Conservation (phyloP, 1,139 yeast genomes). For the Kodamaea anthophila region DNA sequence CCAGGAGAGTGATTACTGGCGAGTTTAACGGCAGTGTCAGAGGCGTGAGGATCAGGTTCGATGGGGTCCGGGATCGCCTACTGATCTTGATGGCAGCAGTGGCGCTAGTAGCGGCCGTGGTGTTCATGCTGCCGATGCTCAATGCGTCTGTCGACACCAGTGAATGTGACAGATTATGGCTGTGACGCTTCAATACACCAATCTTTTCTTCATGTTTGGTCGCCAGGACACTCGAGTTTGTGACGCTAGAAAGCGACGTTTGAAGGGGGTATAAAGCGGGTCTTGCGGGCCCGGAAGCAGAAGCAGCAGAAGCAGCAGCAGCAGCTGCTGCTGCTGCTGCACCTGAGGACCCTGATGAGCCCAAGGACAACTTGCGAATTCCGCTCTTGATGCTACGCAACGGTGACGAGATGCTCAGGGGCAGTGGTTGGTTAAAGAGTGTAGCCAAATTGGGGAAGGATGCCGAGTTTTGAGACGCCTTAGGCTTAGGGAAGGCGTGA, state of each 20-base stretch:
- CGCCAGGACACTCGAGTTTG: neutral
- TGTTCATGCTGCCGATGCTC: conserved; percentile 6
- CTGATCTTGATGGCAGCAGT: conserved; percentile 5
- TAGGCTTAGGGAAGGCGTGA: conserved; percentile 9
- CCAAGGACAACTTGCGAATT: conserved; percentile 27
- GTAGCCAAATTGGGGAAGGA: conserved; percentile 8
- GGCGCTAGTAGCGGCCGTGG: conserved; percentile 1
- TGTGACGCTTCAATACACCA: conserved; percentile 7
- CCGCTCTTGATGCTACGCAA: conserved; percentile 36
- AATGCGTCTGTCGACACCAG: conserved; percentile 9
- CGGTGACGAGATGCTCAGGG: conserved; percentile 20
- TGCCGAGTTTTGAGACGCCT: conserved; percentile 4
- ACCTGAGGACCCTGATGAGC: conserved; percentile 9
- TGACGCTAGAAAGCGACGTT: conserved; percentile 10
- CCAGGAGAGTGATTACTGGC: conserved; percentile 39
- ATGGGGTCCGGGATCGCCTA: conserved; percentile 10
- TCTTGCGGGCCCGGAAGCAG: neutral
- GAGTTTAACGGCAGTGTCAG: conserved; percentile 33
- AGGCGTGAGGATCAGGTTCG: conserved; percentile 15
- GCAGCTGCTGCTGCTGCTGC: neutral
- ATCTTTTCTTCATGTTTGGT: neutral
- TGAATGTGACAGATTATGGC: conserved; percentile 11
- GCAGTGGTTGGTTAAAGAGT: conserved; percentile 5
- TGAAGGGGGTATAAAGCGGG: conserved; percentile 14
- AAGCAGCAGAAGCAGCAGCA: no score